phyloP scores from a whole-genome alignment of 768 basidiomycete species.

The Auriscalpium vulgare region DNA sequence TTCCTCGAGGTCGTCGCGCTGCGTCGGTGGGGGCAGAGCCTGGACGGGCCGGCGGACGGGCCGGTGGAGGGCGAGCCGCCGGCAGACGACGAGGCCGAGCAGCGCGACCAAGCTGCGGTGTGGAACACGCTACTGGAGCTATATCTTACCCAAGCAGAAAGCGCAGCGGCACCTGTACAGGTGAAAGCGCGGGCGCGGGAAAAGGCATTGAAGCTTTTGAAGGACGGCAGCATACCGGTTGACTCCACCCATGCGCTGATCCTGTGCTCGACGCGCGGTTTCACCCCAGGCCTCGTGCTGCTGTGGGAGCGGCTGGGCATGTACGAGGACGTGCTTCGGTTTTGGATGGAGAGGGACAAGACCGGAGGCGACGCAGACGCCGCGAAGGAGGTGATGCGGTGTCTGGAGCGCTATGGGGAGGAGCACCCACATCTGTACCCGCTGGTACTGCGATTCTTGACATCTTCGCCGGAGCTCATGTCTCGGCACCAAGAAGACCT shows the following conservation, averaged over 20 bases:
- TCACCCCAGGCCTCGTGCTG: slow-evolving; percentile 78
- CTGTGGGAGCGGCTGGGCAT: slow-evolving; percentile 93
- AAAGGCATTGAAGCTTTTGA: slow-evolving; percentile 71
- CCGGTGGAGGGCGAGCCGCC: slow-evolving; percentile 10
- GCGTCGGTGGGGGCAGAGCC: slow-evolving; percentile 71
- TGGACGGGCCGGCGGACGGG: slow-evolving; percentile 32
- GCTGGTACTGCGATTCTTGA: slow-evolving; percentile 83
- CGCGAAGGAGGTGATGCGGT: slow-evolving; percentile 55
- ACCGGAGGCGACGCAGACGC: slow-evolving; percentile 26
- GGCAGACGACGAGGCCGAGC: slow-evolving; percentile 38
- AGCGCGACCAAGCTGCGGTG: slow-evolving; percentile 69
- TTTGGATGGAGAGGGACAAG: slow-evolving; percentile 75
- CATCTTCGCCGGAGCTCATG: slow-evolving; percentile 69
- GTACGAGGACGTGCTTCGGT: slow-evolving; percentile 92
- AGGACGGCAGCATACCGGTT: slow-evolving; percentile 55
- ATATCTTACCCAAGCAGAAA: slow-evolving; percentile 59
- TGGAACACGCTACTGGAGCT: slow-evolving; percentile 97
- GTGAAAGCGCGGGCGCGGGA: slow-evolving; percentile 31
- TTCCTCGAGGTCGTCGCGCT: slow-evolving; percentile 86
- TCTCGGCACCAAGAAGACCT: slow-evolving; percentile 66
- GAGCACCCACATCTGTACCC: slow-evolving; percentile 72
- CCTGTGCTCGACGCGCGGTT: slow-evolving; percentile 77
- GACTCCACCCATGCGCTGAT: slow-evolving; percentile 93
- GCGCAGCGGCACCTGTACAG: slow-evolving; percentile 15
- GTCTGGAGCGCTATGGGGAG: slow-evolving; percentile 69